These are phyloP conservation scores for Mucuna pruriens DNA, from an alignment of 306 rosid species.

Conservation along the genomic window DNA sequence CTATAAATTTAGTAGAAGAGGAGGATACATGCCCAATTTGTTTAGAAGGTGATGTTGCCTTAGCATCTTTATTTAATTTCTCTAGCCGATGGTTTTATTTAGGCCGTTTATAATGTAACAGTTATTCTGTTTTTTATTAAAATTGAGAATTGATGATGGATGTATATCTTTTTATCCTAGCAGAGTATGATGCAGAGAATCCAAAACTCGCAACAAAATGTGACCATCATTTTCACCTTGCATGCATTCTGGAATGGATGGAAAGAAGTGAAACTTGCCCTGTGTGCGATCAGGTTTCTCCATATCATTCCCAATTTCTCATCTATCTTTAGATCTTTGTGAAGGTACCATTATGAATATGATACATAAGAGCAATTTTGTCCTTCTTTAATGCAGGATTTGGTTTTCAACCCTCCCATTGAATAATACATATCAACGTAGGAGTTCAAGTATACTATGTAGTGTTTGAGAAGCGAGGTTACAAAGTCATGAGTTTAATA, in stretches of 20 bases:
- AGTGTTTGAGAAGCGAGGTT: slow-evolving; percentile 46
- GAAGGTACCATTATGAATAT: background rate
- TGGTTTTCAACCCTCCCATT: slow-evolving; percentile 74
- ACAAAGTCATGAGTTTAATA: slow-evolving; percentile 35
- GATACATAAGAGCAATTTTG: background rate
- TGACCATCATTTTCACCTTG: slow-evolving; percentile 93
- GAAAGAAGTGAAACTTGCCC: slow-evolving; percentile 95
- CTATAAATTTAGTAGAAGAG: slow-evolving; percentile 64
- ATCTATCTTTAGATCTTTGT: background rate
- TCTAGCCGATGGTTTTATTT: background rate
- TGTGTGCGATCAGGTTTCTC: slow-evolving; percentile 85
- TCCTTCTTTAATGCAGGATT: slow-evolving; percentile 65
- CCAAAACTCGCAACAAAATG: slow-evolving; percentile 80
- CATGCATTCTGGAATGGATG: slow-evolving; percentile 99
- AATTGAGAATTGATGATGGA: slow-evolving; percentile 20
- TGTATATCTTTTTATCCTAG: slow-evolving; percentile 37
- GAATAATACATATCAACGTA: slow-evolving; percentile 49
- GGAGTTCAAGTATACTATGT: slow-evolving; percentile 33
- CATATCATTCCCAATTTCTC: slow-evolving; percentile 4
- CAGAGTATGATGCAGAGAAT: slow-evolving; percentile 85
- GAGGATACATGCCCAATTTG: slow-evolving; percentile 93
- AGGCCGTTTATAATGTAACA: background rate
- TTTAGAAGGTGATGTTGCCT: slow-evolving; percentile 79
- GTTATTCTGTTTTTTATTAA: slow-evolving; percentile 35
- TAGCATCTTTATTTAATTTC: slow-evolving; percentile 1